Evolutionary conservation across 2,329 filamentous ascomycete genomes (phyloP), one percentile per base, ranked within the genome.

Genomic region (Trichoderma brevicompactum): DNA sequence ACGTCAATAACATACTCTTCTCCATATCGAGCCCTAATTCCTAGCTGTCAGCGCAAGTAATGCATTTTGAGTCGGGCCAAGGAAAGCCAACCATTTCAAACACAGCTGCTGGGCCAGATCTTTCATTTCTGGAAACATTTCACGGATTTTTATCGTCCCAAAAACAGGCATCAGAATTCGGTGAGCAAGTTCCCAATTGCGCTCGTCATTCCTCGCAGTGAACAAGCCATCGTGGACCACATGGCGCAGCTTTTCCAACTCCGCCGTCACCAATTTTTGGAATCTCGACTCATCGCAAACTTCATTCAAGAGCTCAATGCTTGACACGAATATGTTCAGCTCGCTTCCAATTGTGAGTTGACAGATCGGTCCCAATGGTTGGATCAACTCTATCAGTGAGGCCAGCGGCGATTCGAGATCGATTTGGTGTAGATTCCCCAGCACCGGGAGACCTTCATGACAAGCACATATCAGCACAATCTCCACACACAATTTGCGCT

Each of bases 1-100:
- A 82, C 81, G 32, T 80, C 75, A 50, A 89, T 87, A 8, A 79
- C 12, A 79, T 86, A 68, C 0, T 71, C 68, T 4, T 72, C 65
- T 2, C 76, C 76, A 46, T 73, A 72, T 59, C 85, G 76, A 28
- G 70, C 70, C 69, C 69, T 65, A 2, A 15, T 23, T 44, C 40
- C 23, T n/a, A 62, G n/a, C 5, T 7, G 54, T 65, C 56, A 65
- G 64, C 38, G 10, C 38, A 52, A 34, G 9, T 5, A 41, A 52
- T 34, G 5, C 34, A 54, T n/a, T 13, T 15, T 10, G 7, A 7
- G n/a, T 44, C 40, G 9, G 28, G 1, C 32, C 10, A 3, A 34
- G 2, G 56, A 44, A 13, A 36, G 44, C 64, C 8, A 40, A 65
- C 64, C 64, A 65, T 65, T 65, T 65, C 4, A 65, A 28, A 44